Conservation (phyloP, 1,139 yeast species). For the Eremothecium cymbalariae region DNA sequence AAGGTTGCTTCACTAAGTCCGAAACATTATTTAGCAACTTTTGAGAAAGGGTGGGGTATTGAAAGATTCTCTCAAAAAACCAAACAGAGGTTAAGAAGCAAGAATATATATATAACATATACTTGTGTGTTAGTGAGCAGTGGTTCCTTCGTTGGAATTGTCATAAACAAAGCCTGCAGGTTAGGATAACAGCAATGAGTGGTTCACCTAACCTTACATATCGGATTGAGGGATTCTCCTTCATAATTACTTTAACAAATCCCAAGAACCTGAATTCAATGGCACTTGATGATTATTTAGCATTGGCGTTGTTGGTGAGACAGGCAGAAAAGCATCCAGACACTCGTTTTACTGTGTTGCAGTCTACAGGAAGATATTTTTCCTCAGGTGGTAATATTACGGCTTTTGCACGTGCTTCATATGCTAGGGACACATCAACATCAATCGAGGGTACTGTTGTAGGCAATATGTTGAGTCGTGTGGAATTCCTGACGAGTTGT, state of each 20-base stretch:
- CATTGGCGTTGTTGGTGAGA: slow-evolving; percentile 53
- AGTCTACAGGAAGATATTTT: slow-evolving; percentile 67
- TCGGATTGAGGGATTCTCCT: slow-evolving; percentile 20
- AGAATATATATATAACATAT: no score
- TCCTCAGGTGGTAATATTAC: slow-evolving; percentile 79
- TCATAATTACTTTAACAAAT: slow-evolving; percentile 56
- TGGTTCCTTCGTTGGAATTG: no score
- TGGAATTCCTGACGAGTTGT: slow-evolving; percentile 58
- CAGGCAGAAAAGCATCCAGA: slow-evolving; percentile 59
- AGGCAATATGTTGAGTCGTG: slow-evolving; percentile 51
- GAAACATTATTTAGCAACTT: no score
- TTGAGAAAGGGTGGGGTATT: no score
- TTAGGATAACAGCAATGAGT: no score
- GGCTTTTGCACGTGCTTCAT: slow-evolving; percentile 32
- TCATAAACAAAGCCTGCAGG: no score
- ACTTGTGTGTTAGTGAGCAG: no score
- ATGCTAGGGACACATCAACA: no score
- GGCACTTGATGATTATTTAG: slow-evolving; percentile 55
- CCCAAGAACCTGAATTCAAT: slow-evolving; percentile 63
- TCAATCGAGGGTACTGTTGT: not conserved
- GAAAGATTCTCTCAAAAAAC: no score
- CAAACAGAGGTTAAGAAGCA: no score
- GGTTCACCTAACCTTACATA: slow-evolving; percentile 18
- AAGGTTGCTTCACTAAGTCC: no score
- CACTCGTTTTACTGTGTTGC: slow-evolving; percentile 59